Evolutionary conservation across 371 early-diverging fungal genomes (phyloP), one percentile per base, ranked within the genome.

Genomic region (Parasitella parasitica): DNA sequence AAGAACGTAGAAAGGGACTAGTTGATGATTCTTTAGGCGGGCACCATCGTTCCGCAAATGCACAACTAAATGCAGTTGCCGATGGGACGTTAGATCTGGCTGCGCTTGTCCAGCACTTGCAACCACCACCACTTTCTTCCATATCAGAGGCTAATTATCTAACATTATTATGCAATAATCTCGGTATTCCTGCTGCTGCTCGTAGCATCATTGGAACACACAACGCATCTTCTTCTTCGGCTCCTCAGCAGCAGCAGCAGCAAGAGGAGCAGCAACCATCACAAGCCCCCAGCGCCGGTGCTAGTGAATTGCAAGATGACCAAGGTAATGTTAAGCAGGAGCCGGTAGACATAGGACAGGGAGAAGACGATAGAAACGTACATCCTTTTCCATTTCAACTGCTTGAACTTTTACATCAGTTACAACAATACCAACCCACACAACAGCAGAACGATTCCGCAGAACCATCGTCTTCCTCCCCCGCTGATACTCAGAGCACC

Each of bases 1-100:
- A 91, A 73, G 90, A 89, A 53, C 75, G 69, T 35, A 41, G 64
- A 57, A 69, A 64, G 30, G 69, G 64, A 7, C 15, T 69, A 28
- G 64, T 69, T 4, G 69, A 69, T 57, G 61, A 63, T 46, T 57
- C 64, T 16, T 41, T 69, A 22, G 61, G 69, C 54, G 63, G 50
- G 15, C 35, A 43, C 22, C 59, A 59, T 37, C 41, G 20, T 20
- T 41, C 41, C 6, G 22, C 27, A 26, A 20, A 35, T 35, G 38
- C 20, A 4, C 37, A 38, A 20, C 8, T 22, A 15, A 13, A 28
- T 11, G 51, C 35, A 2, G 37, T 48, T n/a, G 52, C 16, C 26
- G 38, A 43, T 57, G 37, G 22, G 13, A 36, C 15, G 16, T 38
- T 66, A 20, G 61, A 61, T 41, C 20, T 66, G 18, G 53, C 51